phyloP scores from a whole-genome alignment of 1,284 basidiomycete species.

The Melanopsichium pennsylvanicum region DNA sequence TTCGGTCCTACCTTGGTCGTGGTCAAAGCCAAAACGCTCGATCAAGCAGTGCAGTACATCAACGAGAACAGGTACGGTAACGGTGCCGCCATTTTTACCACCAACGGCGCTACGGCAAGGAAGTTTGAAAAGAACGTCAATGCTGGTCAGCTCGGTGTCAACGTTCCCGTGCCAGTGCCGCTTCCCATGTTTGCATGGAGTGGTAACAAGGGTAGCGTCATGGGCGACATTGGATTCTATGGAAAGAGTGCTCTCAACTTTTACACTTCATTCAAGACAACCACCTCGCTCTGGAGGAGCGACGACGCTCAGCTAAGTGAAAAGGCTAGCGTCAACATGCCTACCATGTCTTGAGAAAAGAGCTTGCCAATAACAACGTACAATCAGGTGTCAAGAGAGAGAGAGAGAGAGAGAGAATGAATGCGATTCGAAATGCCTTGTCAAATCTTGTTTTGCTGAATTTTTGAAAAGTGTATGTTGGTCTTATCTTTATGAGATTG shows the following conservation, averaged over 20 bases:
- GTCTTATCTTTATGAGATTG: no score
- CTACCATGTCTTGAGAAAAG: constrained; percentile 51
- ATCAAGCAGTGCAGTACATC: constrained; percentile 77
- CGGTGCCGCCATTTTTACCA: constrained; percentile 95
- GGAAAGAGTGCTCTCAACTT: constrained; percentile 57
- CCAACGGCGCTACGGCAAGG: constrained; percentile 92
- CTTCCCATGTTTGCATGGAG: constrained; percentile 92
- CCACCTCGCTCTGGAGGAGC: constrained; percentile 46
- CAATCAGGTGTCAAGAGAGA: no score
- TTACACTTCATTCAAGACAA: constrained; percentile 58
- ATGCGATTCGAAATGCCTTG: no score
- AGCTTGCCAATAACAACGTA: no score
- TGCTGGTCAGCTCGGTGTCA: constrained; percentile 82
- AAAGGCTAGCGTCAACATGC: constrained; percentile 57
- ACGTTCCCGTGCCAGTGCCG: constrained; percentile 83
- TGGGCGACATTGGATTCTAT: constrained; percentile 71
- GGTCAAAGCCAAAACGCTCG: constrained; percentile 81
- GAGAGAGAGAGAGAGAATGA: no score
- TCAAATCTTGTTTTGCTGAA: no score
- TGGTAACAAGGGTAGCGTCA: constrained; percentile 85
- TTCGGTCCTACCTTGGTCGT: constrained; percentile 90
- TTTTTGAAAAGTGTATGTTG: no score
- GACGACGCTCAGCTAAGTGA: constrained; percentile 49
- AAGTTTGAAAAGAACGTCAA: constrained; percentile 90
- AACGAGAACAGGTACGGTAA: constrained; percentile 71